Percentiles rank a stretch among this genome's conserved stretches.
Conservation (phyloP, 139 green algal genomes). For the Chlorella sorokiniana region DNA sequence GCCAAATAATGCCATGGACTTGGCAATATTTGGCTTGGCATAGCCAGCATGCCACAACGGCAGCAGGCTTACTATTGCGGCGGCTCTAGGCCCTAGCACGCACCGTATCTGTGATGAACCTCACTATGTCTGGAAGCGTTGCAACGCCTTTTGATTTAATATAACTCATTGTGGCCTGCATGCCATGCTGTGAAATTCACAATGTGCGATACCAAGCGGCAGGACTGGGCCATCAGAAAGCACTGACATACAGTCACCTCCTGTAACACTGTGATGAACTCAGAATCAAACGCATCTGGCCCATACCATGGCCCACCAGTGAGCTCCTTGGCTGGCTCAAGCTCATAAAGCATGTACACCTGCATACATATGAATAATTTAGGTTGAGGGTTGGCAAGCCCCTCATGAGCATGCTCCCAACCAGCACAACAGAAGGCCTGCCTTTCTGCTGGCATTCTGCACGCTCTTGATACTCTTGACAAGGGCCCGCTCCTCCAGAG, state of each 20-base stretch:
- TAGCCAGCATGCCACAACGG: too few species aligned
- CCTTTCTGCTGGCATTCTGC: slow-evolving; percentile 47
- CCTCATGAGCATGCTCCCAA: not conserved
- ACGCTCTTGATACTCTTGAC: slow-evolving; percentile 78
- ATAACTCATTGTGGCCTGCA: slow-evolving; percentile 62
- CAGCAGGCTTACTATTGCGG: too few species aligned
- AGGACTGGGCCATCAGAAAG: too few species aligned
- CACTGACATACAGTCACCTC: not conserved
- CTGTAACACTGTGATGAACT: slow-evolving; percentile 28
- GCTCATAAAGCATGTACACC: slow-evolving; percentile 93
- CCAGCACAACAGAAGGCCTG: not conserved
- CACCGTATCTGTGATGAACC: slow-evolving; percentile 65
- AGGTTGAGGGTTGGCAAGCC: too few species aligned
- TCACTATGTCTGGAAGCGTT: slow-evolving; percentile 61
- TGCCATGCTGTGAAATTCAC: not conserved
- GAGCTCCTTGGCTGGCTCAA: slow-evolving; percentile 90
- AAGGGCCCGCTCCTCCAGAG: slow-evolving; percentile 79
- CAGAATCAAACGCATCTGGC: slow-evolving; percentile 82
- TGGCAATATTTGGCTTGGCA: not conserved
- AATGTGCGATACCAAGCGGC: too few species aligned
- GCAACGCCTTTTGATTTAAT: slow-evolving; percentile 56
- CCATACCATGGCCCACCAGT: slow-evolving; percentile 97
- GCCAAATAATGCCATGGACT: not conserved
- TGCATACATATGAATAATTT: too few species aligned
- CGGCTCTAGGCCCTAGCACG: not conserved